Percentiles rank a stretch among this genome's conserved stretches.
Evolutionary conservation across 495 filamentous ascomycete species (phyloP).

Genomic region (Annulohypoxylon maeteangense): DNA sequence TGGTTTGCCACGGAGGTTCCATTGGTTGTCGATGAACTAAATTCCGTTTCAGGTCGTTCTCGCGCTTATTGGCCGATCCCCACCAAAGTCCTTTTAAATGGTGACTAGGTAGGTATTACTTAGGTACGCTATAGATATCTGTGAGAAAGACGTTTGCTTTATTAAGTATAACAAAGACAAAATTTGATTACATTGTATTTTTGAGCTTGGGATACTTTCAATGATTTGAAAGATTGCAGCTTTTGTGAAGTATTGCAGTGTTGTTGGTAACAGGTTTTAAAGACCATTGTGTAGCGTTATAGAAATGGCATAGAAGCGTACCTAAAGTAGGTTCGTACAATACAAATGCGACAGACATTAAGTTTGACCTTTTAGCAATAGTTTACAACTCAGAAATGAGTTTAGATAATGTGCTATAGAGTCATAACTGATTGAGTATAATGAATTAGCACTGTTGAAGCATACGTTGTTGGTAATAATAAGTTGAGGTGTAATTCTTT

Average conservation of each 20-base stretch:
- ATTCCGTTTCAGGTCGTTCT: conserved; percentile 34
- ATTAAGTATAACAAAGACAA: neutral
- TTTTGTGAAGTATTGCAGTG: neutral
- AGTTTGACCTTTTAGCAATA: neutral
- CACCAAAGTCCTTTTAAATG: conserved; percentile 15
- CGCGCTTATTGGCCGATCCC: conserved; percentile 14
- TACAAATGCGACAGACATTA: too few relatives aligned
- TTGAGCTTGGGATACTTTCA: neutral
- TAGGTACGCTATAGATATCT: too few relatives aligned
- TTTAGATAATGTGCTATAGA: neutral
- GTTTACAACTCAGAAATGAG: neutral
- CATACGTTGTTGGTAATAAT: neutral
- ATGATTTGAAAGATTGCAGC: neutral
- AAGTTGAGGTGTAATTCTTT: neutral
- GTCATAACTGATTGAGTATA: neutral
- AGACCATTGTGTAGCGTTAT: neutral
- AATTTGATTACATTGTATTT: neutral
- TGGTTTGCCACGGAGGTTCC: conserved; percentile 14
- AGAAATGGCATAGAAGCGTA: neutral
- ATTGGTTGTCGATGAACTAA: conserved; percentile 35
- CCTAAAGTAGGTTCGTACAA: too few relatives aligned
- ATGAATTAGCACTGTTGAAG: neutral
- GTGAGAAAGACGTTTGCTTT: conserved; percentile 1
- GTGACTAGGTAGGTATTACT: too few relatives aligned
- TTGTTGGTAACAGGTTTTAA: neutral